Percentiles rank a stretch among this genome's conserved stretches.
Conservation (phyloP, 2,329 filamentous ascomycete species). For the Zalaria obscura region DNA sequence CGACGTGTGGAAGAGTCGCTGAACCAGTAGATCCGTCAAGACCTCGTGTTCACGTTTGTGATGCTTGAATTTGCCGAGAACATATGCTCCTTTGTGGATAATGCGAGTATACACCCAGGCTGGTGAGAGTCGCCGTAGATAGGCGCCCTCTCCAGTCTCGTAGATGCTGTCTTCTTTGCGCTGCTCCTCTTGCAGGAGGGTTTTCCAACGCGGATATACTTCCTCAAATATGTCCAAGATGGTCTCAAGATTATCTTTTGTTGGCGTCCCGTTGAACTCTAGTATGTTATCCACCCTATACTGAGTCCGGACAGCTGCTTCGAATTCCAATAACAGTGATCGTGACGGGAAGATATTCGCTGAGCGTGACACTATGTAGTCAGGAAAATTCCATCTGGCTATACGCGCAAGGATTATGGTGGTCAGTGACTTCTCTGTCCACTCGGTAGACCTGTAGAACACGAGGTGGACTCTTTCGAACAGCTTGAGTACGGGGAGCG, state of each 20-base stretch:
- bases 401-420: constrained; percentile 91
- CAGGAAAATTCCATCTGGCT: constrained; percentile 71
- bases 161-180: constrained; percentile 65
- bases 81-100: constrained; percentile 70
- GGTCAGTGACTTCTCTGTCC: constrained; percentile 93
- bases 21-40: constrained; percentile 59
- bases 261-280: constrained; percentile 61
- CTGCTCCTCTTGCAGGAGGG: constrained; percentile 58
- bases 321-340: constrained; percentile 67
- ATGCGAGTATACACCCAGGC: constrained; percentile 91
- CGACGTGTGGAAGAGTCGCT: constrained; percentile 72
- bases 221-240: constrained; percentile 60
- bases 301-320: constrained; percentile 71
- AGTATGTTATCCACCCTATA: constrained; percentile 68
- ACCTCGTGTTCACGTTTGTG: constrained; percentile 64
- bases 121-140: constrained; percentile 77
- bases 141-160: constrained; percentile 72
- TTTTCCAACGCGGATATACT: constrained; percentile 69
- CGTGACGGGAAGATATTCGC: constrained; percentile 77
- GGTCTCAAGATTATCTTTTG: constrained; percentile 48
- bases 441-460: constrained; percentile 90
- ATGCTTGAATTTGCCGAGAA: constrained; percentile 70
- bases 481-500: constrained; percentile 55
- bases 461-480: constrained; percentile 93
- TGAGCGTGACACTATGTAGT: constrained; percentile 81